Evolutionary conservation across 352 stramenopile genomes (phyloP).

Genomic region (Globisporangium spinosum): DNA sequence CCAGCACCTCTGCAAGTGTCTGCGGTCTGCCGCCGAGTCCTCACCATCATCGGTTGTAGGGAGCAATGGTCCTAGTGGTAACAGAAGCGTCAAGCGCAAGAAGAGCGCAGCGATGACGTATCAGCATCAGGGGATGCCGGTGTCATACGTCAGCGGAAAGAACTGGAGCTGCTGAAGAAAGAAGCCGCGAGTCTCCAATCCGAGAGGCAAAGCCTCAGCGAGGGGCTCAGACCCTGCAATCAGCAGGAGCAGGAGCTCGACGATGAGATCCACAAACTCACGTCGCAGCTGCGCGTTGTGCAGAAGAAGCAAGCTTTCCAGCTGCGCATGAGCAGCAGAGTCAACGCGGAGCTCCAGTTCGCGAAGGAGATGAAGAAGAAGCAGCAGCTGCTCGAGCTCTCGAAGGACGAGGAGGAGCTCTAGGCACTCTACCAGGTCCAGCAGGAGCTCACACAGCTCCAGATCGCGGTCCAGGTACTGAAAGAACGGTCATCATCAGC

Average conservation of each 20-base stretch:
- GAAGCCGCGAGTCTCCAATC: slow-evolving; percentile 31
- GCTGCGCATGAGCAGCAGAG: slow-evolving; percentile 34
- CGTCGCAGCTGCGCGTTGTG: slow-evolving; percentile 41
- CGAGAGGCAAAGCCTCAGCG: slow-evolving; percentile 22
- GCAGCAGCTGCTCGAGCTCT: slow-evolving; percentile 37
- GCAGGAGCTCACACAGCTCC: slow-evolving; percentile 53
- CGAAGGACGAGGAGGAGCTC: slow-evolving; percentile 52
- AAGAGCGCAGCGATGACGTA: neutral
- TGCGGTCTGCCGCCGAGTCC: slow-evolving; percentile 18
- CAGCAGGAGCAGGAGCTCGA: slow-evolving; percentile 30
- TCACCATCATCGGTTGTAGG: neutral
- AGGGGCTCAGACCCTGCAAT: slow-evolving; percentile 25
- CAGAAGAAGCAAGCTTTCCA: slow-evolving; percentile 50
- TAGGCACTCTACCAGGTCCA: slow-evolving; percentile 49
- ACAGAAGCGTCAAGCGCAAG: slow-evolving; percentile 9
- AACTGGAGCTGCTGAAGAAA: slow-evolving; percentile 38
- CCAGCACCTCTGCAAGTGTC: slow-evolving; percentile 48
- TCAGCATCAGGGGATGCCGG: slow-evolving; percentile 7
- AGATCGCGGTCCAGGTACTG: slow-evolving; percentile 49
- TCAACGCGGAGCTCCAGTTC: slow-evolving; percentile 14
- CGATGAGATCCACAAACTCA: slow-evolving; percentile 28
- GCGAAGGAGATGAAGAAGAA: slow-evolving; percentile 38
- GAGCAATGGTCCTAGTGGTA: neutral
- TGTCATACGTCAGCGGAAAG: slow-evolving; percentile 27
- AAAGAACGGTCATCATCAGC: slow-evolving; percentile 13